Evolutionary conservation across 257 asterid species (phyloP).

Genomic region (Solanum tarapatanum): DNA sequence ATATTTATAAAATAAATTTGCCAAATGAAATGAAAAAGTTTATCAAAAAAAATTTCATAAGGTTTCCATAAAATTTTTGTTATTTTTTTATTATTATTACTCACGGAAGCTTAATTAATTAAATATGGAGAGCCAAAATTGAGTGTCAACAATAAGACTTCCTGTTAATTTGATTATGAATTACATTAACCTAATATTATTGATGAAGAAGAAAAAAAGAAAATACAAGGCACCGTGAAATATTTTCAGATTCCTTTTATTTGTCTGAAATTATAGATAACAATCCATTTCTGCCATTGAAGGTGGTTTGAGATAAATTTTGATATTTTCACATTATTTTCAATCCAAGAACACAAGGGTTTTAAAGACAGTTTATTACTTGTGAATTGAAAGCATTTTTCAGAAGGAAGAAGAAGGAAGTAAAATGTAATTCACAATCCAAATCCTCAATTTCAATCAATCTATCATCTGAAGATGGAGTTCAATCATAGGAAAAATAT

Average conservation of each 20-base stretch:
- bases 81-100: too few relatives aligned
- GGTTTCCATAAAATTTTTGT: too few relatives aligned
- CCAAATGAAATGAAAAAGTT: too few relatives aligned
- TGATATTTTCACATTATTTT: neutral
- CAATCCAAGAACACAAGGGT: neutral
- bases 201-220: neutral
- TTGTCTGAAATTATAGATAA: neutral
- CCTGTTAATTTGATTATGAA: neutral
- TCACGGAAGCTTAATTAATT: neutral
- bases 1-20: too few relatives aligned
- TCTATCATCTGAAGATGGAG: neutral
- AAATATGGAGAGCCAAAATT: neutral
- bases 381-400: neutral
- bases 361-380: neutral
- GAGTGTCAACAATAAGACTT: neutral
- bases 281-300: neutral
- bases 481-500: neutral
- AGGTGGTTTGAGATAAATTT: neutral
- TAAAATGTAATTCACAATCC: neutral
- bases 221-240: neutral
- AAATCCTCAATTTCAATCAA: neutral
- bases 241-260: neutral
- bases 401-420: neutral
- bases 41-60: too few relatives aligned
- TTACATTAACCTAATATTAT: neutral